Evolutionary conservation across 345 rosid species (phyloP), one percentile per base, ranked within the genome.

Genomic region (Moricandia arvensis): DNA sequence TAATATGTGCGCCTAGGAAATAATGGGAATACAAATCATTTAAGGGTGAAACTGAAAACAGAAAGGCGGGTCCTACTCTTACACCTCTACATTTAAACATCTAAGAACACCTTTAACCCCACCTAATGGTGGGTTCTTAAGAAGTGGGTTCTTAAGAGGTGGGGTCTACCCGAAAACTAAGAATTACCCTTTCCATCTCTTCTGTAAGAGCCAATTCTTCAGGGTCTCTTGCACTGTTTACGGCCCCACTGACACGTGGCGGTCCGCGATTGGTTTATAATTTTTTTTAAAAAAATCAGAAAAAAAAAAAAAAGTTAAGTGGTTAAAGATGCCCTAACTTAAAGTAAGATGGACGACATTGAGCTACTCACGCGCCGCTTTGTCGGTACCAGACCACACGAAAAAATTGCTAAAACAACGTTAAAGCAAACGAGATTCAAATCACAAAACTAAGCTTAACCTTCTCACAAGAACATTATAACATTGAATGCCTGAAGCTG

Each of bases 301-400:
- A n/a, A n/a, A n/a, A n/a, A n/a, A n/a, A n/a, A n/a, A n/a, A n/a
- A n/a, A n/a, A n/a, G n/a, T n/a, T n/a, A n/a, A n/a, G n/a, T n/a
- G n/a, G n/a, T n/a, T n/a, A n/a, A n/a, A n/a, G n/a, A n/a, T n/a
- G n/a, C n/a, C n/a, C n/a, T n/a, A n/a, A 26, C 30, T 2, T 29
- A 57, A 57, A 57, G 61, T 57, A 57, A 27, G 69, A 26, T 72
- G 18, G 59, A 78, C 38, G 21, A 59, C 72, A 66, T 9, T 59
- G 57, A 47, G 73, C 77, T 72, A 66, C 62, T 72, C 81, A 66
- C 73, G 68, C 73, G 81, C 77, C 69, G 59, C 41, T 27, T 16
- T 67, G 73, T 78, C 81, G 77, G 77, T 72, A 72, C 76, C 76
- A 47, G 65, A 47, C 76, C 37, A 26, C 37, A 26, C 27, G 54